A percentile compares a stretch with the other conserved stretches of the same genome.
Evolutionary conservation across 1,284 basidiomycete genomes (phyloP).

Genomic region (Polyporus tsugae): DNA sequence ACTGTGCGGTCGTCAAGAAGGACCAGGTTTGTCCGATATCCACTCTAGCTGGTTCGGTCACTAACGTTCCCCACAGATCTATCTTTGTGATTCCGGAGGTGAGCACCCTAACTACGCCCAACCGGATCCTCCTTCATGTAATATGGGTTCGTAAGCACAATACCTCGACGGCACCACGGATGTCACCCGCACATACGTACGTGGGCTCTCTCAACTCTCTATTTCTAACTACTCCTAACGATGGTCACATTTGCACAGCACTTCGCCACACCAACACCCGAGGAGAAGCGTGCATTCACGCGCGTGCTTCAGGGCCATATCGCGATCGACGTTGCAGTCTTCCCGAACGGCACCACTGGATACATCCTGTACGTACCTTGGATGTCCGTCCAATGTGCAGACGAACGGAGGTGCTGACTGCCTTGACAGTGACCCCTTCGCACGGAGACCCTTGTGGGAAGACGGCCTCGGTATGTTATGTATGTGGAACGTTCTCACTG

Average conservation of each 20-base stretch:
- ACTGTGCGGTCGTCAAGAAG: conserved; percentile 79
- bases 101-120: conserved; percentile 24
- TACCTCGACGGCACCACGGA: conserved; percentile 96
- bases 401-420: neutral
- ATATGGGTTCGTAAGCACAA: conserved; percentile 63
- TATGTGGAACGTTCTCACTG: neutral
- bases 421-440: conserved; percentile 78
- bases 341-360: conserved; percentile 90
- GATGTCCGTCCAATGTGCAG: neutral
- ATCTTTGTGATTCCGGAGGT: conserved; percentile 96
- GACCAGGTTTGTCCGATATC: conserved; percentile 61
- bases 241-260: conserved; percentile 58
- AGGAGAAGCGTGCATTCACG: conserved; percentile 91
- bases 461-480: conserved; percentile 81
- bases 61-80: conserved; percentile 60
- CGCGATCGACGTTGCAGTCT: conserved; percentile 85
- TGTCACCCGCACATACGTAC: conserved; percentile 87
- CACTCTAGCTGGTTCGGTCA: conserved; percentile 6
- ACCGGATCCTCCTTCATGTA: neutral
- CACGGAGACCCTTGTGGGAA: conserved; percentile 87
- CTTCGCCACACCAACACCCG: conserved; percentile 85
- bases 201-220: neutral
- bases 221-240: neutral
- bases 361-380: conserved; percentile 49
- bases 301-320: conserved; percentile 97